Evolutionary conservation across 768 basidiomycete genomes (phyloP).

Genomic region (Mycena indigotica): DNA sequence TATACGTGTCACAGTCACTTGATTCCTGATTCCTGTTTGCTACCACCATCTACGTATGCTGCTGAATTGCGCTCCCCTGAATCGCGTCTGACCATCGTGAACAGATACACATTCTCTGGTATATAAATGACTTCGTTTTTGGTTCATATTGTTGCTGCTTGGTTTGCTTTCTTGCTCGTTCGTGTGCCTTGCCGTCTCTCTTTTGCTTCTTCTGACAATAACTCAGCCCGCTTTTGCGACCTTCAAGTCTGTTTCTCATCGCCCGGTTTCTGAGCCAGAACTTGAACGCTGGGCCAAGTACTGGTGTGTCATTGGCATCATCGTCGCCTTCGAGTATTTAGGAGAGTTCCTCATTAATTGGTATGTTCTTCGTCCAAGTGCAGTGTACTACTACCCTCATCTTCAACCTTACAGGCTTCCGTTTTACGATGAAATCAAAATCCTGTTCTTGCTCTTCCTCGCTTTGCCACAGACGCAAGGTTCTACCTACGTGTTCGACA

Average conservation of each 20-base stretch:
- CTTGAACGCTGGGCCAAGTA: constrained; percentile 62
- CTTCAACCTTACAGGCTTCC: constrained; percentile 51
- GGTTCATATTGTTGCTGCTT: constrained; percentile 48
- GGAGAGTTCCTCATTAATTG: constrained; percentile 69
- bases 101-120: too few relatives aligned
- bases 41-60: too few relatives aligned
- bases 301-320: constrained; percentile 63
- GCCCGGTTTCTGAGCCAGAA: constrained; percentile 52
- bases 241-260: constrained; percentile 64
- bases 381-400: constrained; percentile 11
- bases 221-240: constrained; percentile 56
- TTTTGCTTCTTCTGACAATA: neutral
- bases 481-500: constrained; percentile 63
- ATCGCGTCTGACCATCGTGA: too few relatives aligned
- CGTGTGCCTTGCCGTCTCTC: neutral
- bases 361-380: constrained; percentile 36
- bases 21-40: too few relatives aligned
- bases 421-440: constrained; percentile 76
- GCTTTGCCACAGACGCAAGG: constrained; percentile 74
- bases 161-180: constrained; percentile 66
- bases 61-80: too few relatives aligned
- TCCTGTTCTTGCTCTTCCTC: constrained; percentile 66
- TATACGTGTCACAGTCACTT: too few relatives aligned
- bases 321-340: constrained; percentile 64
- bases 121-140: neutral